Base-by-base conservation (phyloP, 2,329 filamentous ascomycete species). In the Fusarium armeniacum region DNA sequence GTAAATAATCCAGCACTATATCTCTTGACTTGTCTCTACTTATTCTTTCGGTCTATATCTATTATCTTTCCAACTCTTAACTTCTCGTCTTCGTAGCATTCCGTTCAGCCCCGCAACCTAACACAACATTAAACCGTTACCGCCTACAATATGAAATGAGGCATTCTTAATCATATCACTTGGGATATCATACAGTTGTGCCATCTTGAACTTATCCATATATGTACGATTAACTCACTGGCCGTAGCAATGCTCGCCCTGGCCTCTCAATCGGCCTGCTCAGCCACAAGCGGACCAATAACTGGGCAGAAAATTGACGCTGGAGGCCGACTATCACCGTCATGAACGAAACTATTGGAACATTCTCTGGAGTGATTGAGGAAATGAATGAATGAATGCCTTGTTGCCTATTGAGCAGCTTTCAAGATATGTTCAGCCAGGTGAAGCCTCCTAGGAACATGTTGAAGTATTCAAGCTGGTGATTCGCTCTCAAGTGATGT, bases 321-420 rank as follows among this genome's bases (percentile, higher is more conserved):
- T 33, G 46, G 43, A 57, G 46, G 50, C 24, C 54, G 10, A 22
- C 24, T 33, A 20, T 22, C 1, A 20, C 20, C 10, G 24, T n/a
- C 22, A n/a, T 22, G 8, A 26, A 15, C 11, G 28, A n/a, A n/a
- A 16, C 11, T 1, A 36, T 28, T 16, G 20, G 6, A 10, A 46
- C 18, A 10, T n/a, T 8, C 7, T 26, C 1, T 18, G 5, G 7
- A n/a, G 12, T 33, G 8, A 10, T 22, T 13, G 15, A 0, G 10
- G 28, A 6, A 6, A 15, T 3, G 10, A 6, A 20, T 20, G 3
- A 20, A 20, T 20, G 20, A 55, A 6, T 52, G 38, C 44, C 49
- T 68, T 55, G 44, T 16, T 59, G 49, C 35, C 64, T 55, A 30
- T 16, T 33, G 43, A 24, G 18, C 15, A 30, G 20, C n/a, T 22